A percentile compares a stretch with the other conserved stretches of the same genome.
Conservation (phyloP, 2,329 filamentous ascomycete species). For the Piedraia hortae region DNA sequence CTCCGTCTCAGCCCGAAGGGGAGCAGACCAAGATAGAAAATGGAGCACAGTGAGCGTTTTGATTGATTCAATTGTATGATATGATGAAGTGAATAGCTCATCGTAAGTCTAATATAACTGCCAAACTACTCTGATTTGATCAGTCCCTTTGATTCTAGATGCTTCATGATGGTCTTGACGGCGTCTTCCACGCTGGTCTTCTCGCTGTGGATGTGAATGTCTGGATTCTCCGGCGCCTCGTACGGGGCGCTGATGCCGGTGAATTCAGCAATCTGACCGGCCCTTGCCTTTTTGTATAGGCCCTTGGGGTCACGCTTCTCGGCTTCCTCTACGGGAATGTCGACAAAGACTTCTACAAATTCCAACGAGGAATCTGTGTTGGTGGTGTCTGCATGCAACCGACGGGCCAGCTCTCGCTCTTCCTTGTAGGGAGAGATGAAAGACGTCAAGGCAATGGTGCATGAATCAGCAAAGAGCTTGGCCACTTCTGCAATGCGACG, state of each 20-base stretch:
- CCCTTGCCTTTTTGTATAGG: slow-evolving; percentile 84
- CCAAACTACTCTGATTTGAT: slow-evolving; percentile 3
- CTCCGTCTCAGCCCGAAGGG: no score
- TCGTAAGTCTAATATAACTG: background rate
- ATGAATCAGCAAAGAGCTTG: slow-evolving; percentile 81
- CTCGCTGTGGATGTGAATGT: slow-evolving; percentile 66
- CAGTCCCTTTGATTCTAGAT: slow-evolving; percentile 39
- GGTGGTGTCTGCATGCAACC: slow-evolving; percentile 39
- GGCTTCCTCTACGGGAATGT: slow-evolving; percentile 71
- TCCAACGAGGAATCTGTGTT: slow-evolving; percentile 36
- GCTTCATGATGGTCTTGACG: slow-evolving; percentile 57
- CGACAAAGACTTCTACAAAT: slow-evolving; percentile 84
- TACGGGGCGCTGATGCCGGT: slow-evolving; percentile 90
- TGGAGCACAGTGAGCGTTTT: no score
- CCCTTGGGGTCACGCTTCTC: slow-evolving; percentile 94
- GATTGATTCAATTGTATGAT: no score
- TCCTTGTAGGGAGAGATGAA: slow-evolving; percentile 91
- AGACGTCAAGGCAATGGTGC: slow-evolving; percentile 67
- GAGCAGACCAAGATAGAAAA: no score
- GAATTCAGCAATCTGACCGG: slow-evolving; percentile 88
- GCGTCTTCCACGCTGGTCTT: slow-evolving; percentile 68
- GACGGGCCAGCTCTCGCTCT: slow-evolving; percentile 57
- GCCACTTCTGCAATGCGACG: slow-evolving; percentile 87
- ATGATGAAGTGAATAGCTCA: no score
- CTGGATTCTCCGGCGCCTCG: slow-evolving; percentile 60